These are phyloP conservation scores for Pichia rugopelliculosa DNA, from an alignment of 805 yeast genomes.

Conservation along the genomic window DNA sequence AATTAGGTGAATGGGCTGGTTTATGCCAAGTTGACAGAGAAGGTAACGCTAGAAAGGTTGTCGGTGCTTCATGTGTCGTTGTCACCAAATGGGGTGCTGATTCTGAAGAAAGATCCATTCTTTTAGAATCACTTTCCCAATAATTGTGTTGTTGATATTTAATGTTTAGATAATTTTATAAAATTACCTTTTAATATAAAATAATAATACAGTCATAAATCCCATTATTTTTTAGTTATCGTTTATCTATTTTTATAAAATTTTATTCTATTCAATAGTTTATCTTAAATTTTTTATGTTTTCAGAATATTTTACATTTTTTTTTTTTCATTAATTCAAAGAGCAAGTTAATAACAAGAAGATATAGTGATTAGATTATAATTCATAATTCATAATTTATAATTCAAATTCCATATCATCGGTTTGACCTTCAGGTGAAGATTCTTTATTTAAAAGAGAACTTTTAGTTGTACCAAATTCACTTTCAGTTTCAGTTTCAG, in stretches of 20 bases:
- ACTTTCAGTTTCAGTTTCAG: not conserved
- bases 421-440: conserved; percentile 21
- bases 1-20: conserved; percentile 99
- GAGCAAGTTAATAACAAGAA: not conserved
- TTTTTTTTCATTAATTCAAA: not conserved
- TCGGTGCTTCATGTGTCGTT: conserved; percentile 99
- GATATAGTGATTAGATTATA: not conserved
- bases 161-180: conserved; percentile 1
- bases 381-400: too few relatives aligned
- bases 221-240: too few relatives aligned
- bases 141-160: conserved; percentile 44
- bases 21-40: conserved; percentile 99
- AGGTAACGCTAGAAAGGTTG: conserved; percentile 99
- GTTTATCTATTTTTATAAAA: too few relatives aligned
- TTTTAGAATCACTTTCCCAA: conserved; percentile 92
- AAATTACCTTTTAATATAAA: not conserved
- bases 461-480: not conserved
- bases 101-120: conserved; percentile 93
- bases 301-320: not conserved
- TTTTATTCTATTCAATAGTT: not conserved
- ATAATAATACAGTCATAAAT: not conserved
- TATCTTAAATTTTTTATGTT: not conserved
- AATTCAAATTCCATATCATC: conserved; percentile 35
- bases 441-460: not conserved
- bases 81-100: conserved; percentile 99